Conservation (phyloP, 768 basidiomycete species). For the Tremella mesenterica region DNA sequence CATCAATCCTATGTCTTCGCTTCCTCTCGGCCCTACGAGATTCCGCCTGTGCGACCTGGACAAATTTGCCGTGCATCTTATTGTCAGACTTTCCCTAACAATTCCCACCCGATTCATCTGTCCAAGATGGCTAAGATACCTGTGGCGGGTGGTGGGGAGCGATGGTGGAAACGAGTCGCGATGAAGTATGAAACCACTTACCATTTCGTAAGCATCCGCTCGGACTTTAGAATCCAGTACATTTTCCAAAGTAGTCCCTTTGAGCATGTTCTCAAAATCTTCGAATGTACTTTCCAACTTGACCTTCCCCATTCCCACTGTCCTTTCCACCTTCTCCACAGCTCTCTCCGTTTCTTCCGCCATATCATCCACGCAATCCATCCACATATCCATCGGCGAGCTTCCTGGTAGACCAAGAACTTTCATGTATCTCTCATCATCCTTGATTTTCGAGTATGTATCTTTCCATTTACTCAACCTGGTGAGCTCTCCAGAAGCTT, state of each 20-base stretch:
- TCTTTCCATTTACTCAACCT: constrained; percentile 87
- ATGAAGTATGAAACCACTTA: constrained; percentile 5
- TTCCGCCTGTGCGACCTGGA: constrained; percentile 76
- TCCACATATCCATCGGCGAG: constrained; percentile 90
- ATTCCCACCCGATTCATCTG: too few species aligned
- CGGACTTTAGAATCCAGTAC: constrained; percentile 57
- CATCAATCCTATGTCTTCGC: constrained; percentile 82
- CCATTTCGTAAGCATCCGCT: constrained; percentile 48
- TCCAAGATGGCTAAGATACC: too few species aligned
- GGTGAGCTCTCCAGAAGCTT: constrained; percentile 58
- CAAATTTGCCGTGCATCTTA: constrained; percentile 63
- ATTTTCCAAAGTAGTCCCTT: constrained; percentile 47
- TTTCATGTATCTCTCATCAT: constrained; percentile 72
- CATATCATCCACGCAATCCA: constrained; percentile 80
- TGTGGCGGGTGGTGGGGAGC: too few species aligned
- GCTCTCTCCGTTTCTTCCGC: constrained; percentile 78
- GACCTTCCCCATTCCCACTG: constrained; percentile 33
- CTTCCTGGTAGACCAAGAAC: constrained; percentile 91
- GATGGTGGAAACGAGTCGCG: constrained; percentile 1
- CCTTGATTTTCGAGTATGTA: constrained; percentile 64
- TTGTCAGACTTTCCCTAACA: too few species aligned
- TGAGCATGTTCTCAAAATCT: constrained; percentile 35
- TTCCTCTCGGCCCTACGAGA: constrained; percentile 67
- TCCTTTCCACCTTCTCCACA: constrained; percentile 54
- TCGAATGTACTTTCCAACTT: constrained; percentile 31